Percentiles rank a stretch among this genome's conserved stretches.
These are phyloP conservation scores for Selaginella tamariscina DNA, from an alignment of 75 land plant species.

Conservation along the genomic window DNA sequence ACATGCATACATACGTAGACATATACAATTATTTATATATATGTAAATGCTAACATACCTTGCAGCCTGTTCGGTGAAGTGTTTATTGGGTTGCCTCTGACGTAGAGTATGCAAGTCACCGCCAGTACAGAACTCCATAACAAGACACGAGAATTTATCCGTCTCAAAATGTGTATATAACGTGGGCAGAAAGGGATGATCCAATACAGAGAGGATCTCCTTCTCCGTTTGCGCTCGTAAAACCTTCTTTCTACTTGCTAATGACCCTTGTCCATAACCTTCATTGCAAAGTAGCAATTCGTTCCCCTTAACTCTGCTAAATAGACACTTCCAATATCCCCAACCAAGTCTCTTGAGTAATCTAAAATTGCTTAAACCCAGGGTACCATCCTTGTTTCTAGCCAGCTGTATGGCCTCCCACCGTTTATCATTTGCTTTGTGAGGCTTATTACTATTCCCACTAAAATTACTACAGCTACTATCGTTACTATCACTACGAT, in stretches of 20 bases:
- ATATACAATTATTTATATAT: no score
- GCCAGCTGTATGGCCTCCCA: slow-evolving; percentile 54
- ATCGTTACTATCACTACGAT: slow-evolving; percentile 31
- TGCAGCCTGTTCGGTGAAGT: slow-evolving; percentile 58
- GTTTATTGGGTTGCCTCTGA: slow-evolving; percentile 45
- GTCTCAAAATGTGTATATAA: slow-evolving; percentile 42
- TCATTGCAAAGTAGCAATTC: slow-evolving; percentile 48
- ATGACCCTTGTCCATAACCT: slow-evolving; percentile 62
- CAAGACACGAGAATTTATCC: slow-evolving; percentile 37
- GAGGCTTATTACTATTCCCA: slow-evolving; percentile 47
- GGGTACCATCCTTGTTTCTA: slow-evolving; percentile 27
- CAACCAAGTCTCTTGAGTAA: slow-evolving; percentile 52
- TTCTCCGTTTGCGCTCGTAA: slow-evolving; percentile 60
- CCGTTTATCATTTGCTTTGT: slow-evolving; percentile 65
- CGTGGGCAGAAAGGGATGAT: slow-evolving; percentile 68
- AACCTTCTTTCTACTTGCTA: slow-evolving; percentile 53
- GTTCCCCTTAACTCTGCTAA: slow-evolving; percentile 58
- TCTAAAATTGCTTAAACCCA: slow-evolving; percentile 45
- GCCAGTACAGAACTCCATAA: slow-evolving; percentile 66
- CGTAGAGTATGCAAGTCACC: slow-evolving; percentile 74
- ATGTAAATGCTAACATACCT: no score
- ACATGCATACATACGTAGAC: no score
- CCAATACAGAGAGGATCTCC: slow-evolving; percentile 44
- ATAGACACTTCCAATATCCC: slow-evolving; percentile 77
- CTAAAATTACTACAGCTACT: slow-evolving; percentile 36